Evolutionary conservation across 2,329 filamentous ascomycete species (phyloP).

Genomic region (Aureobasidium sp.): DNA sequence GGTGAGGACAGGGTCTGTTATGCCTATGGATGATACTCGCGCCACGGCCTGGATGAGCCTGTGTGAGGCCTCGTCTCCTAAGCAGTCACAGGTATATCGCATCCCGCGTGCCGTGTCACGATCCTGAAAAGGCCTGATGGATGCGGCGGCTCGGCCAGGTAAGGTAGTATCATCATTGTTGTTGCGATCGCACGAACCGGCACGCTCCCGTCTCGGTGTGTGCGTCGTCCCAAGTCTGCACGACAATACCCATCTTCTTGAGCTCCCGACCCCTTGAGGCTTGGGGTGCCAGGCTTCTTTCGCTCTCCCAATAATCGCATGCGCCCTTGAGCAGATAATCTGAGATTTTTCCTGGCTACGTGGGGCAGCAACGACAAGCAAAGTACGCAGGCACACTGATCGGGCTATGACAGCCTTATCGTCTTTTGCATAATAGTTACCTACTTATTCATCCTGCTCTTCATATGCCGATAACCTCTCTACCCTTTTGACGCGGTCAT

Average conservation of each 20-base stretch:
- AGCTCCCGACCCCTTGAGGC: conserved; percentile 1
- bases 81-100: conserved; percentile 1
- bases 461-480: conserved; percentile 5
- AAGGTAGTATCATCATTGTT: not conserved
- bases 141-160: conserved; percentile 1
- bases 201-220: conserved; percentile 6
- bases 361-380: conserved; percentile 6
- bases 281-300: not conserved
- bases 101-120: conserved; percentile 9
- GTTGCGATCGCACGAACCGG: conserved; percentile 11
- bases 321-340: not conserved
- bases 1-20: conserved; percentile 1
- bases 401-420: conserved; percentile 1
- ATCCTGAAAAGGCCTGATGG: not conserved
- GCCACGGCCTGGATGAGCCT: not conserved
- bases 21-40: not conserved
- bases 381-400: not conserved
- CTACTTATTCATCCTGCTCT: conserved; percentile 4
- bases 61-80: not conserved
- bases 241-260: not conserved
- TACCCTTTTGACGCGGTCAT: conserved; percentile 5
- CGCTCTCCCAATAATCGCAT: not conserved
- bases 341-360: not conserved
- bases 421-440: conserved; percentile 1
- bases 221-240: not conserved